Evolutionary conservation across 805 yeast species (phyloP).

Genomic region (Kodamaea sagamina): DNA sequence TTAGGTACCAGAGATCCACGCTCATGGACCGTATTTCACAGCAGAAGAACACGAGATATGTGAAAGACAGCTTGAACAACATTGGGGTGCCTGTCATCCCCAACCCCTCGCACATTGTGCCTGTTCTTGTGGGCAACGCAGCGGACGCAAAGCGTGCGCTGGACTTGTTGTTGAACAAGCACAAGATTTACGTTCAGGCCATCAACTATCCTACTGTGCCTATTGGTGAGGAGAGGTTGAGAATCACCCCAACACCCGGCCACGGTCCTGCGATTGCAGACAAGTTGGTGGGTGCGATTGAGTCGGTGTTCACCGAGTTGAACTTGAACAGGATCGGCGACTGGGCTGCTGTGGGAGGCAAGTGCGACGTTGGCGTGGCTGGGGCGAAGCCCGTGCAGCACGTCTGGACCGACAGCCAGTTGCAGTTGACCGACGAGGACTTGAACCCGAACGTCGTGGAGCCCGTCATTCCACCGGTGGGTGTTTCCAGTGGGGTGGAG

Average conservation of each 20-base stretch:
- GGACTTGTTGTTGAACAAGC: slow-evolving; percentile 79
- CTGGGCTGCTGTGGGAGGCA: slow-evolving; percentile 84
- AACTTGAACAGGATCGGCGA: slow-evolving; percentile 71
- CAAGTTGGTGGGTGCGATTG: slow-evolving; percentile 74
- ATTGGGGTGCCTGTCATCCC: slow-evolving; percentile 94
- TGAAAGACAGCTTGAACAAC: slow-evolving; percentile 66
- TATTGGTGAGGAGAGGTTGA: slow-evolving; percentile 90
- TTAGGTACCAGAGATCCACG: slow-evolving; percentile 78
- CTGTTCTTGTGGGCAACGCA: slow-evolving; percentile 93
- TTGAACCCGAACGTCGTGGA: slow-evolving; percentile 67
- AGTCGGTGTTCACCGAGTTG: slow-evolving; percentile 75
- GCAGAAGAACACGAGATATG: slow-evolving; percentile 82
- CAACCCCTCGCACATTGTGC: slow-evolving; percentile 96
- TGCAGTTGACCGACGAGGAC: slow-evolving; percentile 60
- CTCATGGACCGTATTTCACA: slow-evolving; percentile 78
- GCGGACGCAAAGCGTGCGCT: slow-evolving; percentile 89
- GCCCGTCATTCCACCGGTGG: slow-evolving; percentile 63
- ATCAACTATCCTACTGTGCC: slow-evolving; percentile 98
- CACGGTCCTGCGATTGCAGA: slow-evolving; percentile 79
- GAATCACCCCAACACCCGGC: slow-evolving; percentile 99
- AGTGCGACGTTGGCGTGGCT: slow-evolving; percentile 80
- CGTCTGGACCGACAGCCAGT: slow-evolving; percentile 86
- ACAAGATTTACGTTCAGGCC: slow-evolving; percentile 93
- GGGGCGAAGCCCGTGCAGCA: slow-evolving; percentile 52
- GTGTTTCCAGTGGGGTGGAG: slow-evolving; percentile 67